These are phyloP conservation scores for Rubia yunnanensis DNA, from an alignment of 257 asterid species.

Conservation along the genomic window DNA sequence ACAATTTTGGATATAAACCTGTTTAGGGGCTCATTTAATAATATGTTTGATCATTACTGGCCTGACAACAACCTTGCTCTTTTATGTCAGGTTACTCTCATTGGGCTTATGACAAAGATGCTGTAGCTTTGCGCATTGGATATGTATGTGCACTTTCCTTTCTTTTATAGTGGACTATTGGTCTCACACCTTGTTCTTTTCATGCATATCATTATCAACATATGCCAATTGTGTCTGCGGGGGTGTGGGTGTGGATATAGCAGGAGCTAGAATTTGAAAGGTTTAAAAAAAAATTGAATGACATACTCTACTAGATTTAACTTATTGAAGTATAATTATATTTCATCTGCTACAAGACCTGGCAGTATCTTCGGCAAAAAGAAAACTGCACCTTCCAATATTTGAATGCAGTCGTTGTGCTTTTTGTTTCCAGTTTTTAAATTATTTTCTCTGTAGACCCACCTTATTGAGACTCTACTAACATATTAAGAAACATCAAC, in stretches of 20 bases:
- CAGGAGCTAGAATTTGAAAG: not conserved
- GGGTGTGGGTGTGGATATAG: not conserved
- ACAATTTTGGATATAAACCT: not conserved
- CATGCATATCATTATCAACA: not conserved
- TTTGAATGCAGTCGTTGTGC: not conserved
- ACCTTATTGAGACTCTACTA: not conserved
- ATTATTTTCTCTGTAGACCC: not conserved
- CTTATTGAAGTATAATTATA: not conserved
- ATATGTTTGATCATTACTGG: not conserved
- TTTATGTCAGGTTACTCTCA: slow-evolving; percentile 44
- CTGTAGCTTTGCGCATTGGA: slow-evolving; percentile 63
- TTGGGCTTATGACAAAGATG: slow-evolving; percentile 66
- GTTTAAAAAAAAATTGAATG: not conserved
- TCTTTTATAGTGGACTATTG: not conserved
- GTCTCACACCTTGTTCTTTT: slow-evolving; percentile 3
- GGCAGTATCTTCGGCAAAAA: not conserved
- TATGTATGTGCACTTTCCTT: slow-evolving; percentile 38
- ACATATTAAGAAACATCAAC: too few relatives aligned
- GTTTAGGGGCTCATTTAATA: not conserved
- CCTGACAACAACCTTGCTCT: not conserved
- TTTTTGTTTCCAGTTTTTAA: not conserved
- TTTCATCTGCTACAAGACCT: not conserved
- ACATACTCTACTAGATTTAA: not conserved
- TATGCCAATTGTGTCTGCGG: not conserved
- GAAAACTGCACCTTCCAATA: not conserved